Evolutionary conservation across 139 green algal genomes (phyloP), one percentile per base, ranked within the genome.

Genomic region (Haematococcus lacustris): DNA sequence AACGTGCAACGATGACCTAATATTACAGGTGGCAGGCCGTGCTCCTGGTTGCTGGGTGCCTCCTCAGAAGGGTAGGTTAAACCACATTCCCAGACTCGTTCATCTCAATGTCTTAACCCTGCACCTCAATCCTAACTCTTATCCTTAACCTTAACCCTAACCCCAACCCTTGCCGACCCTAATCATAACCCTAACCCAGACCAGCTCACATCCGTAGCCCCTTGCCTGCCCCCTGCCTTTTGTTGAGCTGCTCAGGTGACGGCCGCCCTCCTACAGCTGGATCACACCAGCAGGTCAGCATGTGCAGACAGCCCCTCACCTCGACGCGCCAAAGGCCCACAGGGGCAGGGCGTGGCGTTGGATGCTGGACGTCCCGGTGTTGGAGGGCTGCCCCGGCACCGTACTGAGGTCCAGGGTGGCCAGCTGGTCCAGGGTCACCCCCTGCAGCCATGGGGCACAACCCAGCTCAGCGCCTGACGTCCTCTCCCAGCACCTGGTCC

Each of bases 331-430:
- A 23, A 69, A 69, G 35, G 63, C 35, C 13, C 26, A 69, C 35
- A 69, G 35, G 21, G 63, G 63, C 38, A 69, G 63, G 21, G 63
- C 34, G 21, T 69, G 63, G 35, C 63, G 34, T 26, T 69, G 63
- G 63, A 69, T 69, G 30, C 2, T 21, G 59, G 9, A 28, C 9
- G 53, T 26, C 53, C 4, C 17, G 53, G 13, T 64, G 17, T 64
- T 4, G 26, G 23, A 9, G 21, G 13, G 9, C 4, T 35, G 53
- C 17, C 23, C 9, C 53, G 21, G 13, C 23, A 34, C 30, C 53
- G 53, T 4, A 35, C 23, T 35, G 23, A 64, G 53, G 33, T 64
- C 53, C 53, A 64, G 23, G 4, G 53, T 4, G 23, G 33, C 21
- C 53, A 64, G 26, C 23, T 64, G 30, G 53, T 64, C 53, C 17